Evolutionary conservation across 768 basidiomycete genomes (phyloP).

Genomic region (Trametes coccinea): DNA sequence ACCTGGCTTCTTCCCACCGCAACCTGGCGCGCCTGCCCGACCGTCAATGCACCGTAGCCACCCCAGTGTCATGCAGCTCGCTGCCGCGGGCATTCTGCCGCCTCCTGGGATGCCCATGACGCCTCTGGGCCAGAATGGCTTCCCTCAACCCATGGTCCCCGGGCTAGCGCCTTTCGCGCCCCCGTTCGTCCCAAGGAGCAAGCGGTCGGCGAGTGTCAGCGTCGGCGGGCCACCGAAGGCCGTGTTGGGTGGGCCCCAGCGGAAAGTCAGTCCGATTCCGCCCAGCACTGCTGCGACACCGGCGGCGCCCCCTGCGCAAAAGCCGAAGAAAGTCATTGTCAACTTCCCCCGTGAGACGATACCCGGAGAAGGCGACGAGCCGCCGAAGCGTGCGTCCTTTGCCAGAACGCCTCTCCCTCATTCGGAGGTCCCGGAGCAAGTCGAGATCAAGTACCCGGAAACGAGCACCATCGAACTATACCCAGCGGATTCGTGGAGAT

Average conservation of each 20-base stretch:
- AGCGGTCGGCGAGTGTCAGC: constrained; percentile 65
- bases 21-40: constrained; percentile 50
- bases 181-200: constrained; percentile 60
- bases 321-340: constrained; percentile 67
- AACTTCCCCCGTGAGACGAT: constrained; percentile 73
- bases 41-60: constrained; percentile 54
- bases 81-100: constrained; percentile 59
- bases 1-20: constrained; percentile 53
- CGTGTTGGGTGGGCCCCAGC: constrained; percentile 73
- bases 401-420: constrained; percentile 57
- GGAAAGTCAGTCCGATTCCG: constrained; percentile 72
- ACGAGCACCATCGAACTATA: constrained; percentile 51
- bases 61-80: constrained; percentile 64
- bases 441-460: constrained; percentile 33
- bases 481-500: constrained; percentile 66
- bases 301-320: constrained; percentile 34
- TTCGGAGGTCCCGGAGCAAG: constrained; percentile 36
- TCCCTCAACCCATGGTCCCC: constrained; percentile 45
- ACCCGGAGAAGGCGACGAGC: constrained; percentile 36
- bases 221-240: constrained; percentile 91
- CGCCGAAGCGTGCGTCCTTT: constrained; percentile 51
- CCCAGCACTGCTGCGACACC: constrained; percentile 36
- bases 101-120: constrained; percentile 58
- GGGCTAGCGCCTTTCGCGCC: constrained; percentile 34
- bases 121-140: constrained; percentile 62